These are phyloP conservation scores for Tympanopsis confertula DNA, from an alignment of 2,329 filamentous ascomycete species.

Conservation along the genomic window DNA sequence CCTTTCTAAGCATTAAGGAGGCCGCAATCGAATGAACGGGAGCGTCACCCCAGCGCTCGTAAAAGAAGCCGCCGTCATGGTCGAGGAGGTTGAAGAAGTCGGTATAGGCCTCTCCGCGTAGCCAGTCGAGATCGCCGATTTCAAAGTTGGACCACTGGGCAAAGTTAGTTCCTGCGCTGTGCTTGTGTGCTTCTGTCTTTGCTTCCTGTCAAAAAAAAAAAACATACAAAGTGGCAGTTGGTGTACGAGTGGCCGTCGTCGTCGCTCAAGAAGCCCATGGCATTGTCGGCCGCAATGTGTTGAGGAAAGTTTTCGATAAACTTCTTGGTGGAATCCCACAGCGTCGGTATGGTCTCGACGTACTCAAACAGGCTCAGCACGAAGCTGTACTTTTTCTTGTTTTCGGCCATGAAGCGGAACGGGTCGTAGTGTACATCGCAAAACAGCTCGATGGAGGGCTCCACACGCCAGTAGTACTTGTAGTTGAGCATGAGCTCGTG, in stretches of 20 bases:
- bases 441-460: conserved; percentile 90
- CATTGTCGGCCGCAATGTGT: conserved; percentile 74
- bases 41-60: conserved; percentile 95
- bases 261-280: conserved; percentile 82
- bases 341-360: conserved; percentile 84
- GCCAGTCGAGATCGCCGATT: conserved; percentile 85
- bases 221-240: conserved; percentile 78
- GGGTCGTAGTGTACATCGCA: conserved; percentile 94
- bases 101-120: conserved; percentile 75
- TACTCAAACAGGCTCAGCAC: conserved; percentile 94
- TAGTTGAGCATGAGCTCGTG: conserved; percentile 89
- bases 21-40: conserved; percentile 97
- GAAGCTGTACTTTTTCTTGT: conserved; percentile 97
- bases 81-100: conserved; percentile 88
- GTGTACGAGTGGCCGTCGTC: conserved; percentile 89
- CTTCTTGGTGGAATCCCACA: conserved; percentile 91
- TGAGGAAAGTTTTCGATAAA: conserved; percentile 87
- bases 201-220: conserved; percentile 3
- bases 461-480: conserved; percentile 99
- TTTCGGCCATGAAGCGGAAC: conserved; percentile 91
- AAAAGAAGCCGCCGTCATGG: conserved; percentile 91
- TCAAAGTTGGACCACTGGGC: conserved; percentile 95
- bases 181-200: neutral
- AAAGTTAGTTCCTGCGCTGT: conserved; percentile 12
- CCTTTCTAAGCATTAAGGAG: conserved; percentile 73